phyloP scores from a whole-genome alignment of 208 protist genomes.

The Sergeia podlipaevii region DNA sequence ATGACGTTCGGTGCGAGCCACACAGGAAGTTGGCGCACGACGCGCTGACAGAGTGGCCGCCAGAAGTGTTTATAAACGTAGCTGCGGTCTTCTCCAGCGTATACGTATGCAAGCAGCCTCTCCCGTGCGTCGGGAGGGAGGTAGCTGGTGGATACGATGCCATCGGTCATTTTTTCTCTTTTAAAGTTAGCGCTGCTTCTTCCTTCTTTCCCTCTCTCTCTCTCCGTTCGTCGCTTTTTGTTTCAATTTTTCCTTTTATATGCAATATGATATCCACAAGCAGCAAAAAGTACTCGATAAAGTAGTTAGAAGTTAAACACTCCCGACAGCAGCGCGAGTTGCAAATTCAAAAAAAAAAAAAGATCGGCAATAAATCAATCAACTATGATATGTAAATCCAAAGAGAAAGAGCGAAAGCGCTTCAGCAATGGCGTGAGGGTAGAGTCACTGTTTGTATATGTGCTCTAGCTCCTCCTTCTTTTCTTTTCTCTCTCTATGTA shows the following conservation, averaged over 20 bases:
- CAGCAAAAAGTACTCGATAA: not conserved
- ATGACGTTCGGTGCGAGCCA: constrained; percentile 88
- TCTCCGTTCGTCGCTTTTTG: not conserved
- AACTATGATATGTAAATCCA: no score
- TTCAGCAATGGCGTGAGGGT: no score
- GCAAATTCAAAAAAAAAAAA: no score
- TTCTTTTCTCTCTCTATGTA: no score
- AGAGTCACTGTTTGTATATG: no score
- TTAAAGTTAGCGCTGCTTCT: not conserved
- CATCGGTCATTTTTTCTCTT: not conserved
- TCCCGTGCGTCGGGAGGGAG: constrained; percentile 43
- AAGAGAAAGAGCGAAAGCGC: no score
- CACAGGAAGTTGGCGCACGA: constrained; percentile 50
- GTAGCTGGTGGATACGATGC: constrained; percentile 12
- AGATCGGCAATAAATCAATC: no score
- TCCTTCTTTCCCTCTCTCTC: not conserved
- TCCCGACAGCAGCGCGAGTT: no score
- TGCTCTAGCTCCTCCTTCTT: no score
- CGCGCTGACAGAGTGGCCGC: constrained; percentile 36
- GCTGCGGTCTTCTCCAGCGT: constrained; percentile 67
- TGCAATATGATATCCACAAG: no score
- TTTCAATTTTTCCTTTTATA: constrained; percentile 1
- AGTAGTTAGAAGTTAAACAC: not conserved
- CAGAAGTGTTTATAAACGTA: constrained; percentile 80
- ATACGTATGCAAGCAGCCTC: constrained; percentile 45